Evolutionary conservation across 208 protist genomes (phyloP).

Genomic region (Endotrypanum monterogeii): DNA sequence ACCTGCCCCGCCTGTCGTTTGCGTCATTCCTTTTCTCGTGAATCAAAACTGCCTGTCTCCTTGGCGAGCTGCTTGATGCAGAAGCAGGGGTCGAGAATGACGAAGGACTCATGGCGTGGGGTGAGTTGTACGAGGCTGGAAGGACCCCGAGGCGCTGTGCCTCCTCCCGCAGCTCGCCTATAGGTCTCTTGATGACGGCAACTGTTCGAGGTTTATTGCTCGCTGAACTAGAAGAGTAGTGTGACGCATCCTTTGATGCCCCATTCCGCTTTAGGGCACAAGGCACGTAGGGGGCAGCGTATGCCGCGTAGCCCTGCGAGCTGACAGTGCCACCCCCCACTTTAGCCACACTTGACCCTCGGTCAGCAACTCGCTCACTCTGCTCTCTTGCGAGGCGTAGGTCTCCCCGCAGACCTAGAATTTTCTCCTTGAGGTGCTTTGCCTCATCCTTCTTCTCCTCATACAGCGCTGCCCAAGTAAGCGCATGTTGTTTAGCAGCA

Average conservation of each 20-base stretch:
- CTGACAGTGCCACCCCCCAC: slow-evolving; percentile 14
- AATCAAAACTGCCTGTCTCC: slow-evolving; percentile 6
- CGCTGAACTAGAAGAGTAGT: neutral
- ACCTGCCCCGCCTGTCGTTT: neutral
- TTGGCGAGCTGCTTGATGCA: slow-evolving; percentile 3
- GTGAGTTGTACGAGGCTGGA: slow-evolving; percentile 26
- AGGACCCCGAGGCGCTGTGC: slow-evolving; percentile 52
- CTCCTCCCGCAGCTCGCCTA: slow-evolving; percentile 44
- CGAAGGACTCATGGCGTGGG: slow-evolving; percentile 14
- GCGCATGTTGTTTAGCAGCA: slow-evolving; percentile 22
- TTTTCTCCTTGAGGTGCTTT: slow-evolving; percentile 39
- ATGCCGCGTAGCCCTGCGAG: slow-evolving; percentile 48
- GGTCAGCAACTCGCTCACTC: neutral
- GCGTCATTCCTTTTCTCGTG: neutral
- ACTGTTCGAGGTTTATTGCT: neutral
- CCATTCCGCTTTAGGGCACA: neutral
- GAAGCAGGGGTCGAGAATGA: slow-evolving; percentile 17
- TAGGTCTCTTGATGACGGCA: slow-evolving; percentile 2
- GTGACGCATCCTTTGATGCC: neutral
- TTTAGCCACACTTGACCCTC: neutral
- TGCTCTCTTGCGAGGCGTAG: slow-evolving; percentile 14
- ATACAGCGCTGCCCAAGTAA: slow-evolving; percentile 44
- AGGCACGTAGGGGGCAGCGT: slow-evolving; percentile 61
- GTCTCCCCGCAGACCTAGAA: slow-evolving; percentile 32
- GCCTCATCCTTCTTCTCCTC: slow-evolving; percentile 50